Evolutionary conservation across 1,139 yeast species (phyloP).

Genomic region (Geotrichum phurueaensis): DNA sequence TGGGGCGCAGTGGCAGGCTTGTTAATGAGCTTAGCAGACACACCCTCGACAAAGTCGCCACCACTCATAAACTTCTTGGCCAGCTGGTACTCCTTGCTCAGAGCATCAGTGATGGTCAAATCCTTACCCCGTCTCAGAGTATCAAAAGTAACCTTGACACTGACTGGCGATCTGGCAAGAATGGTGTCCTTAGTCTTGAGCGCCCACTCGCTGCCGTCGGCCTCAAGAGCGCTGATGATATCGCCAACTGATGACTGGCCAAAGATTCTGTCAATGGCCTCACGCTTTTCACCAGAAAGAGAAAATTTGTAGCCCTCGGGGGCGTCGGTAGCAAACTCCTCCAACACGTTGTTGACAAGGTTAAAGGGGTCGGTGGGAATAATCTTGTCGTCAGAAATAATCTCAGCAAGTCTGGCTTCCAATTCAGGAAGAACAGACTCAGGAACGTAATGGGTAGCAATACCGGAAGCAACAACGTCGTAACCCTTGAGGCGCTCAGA

Average conservation of each 20-base stretch:
- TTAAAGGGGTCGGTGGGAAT: conserved; percentile 22
- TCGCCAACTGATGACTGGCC: conserved; percentile 53
- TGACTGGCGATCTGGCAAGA: conserved; percentile 61
- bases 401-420: conserved; percentile 56
- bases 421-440: conserved; percentile 57
- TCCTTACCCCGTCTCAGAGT: conserved; percentile 58
- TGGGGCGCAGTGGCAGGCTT: conserved; percentile 52
- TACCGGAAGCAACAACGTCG: conserved; percentile 76
- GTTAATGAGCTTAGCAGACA: conserved; percentile 60
- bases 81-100: conserved; percentile 66
- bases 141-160: conserved; percentile 68
- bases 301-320: conserved; percentile 62
- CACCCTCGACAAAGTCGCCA: conserved; percentile 70
- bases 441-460: conserved; percentile 86
- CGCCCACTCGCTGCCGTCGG: conserved; percentile 62
- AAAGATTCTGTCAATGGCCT: conserved; percentile 64
- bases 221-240: conserved; percentile 50
- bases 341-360: conserved; percentile 26
- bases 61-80: conserved; percentile 71
- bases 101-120: conserved; percentile 57
- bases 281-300: conserved; percentile 51
- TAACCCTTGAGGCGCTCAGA: conserved; percentile 72
- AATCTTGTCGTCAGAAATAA: conserved; percentile 22
- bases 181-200: conserved; percentile 50
- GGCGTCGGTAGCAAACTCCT: conserved; percentile 63